Evolutionary conservation across 768 basidiomycete genomes (phyloP), one percentile per base, ranked within the genome.

Genomic region (Amylocystis lapponica): DNA sequence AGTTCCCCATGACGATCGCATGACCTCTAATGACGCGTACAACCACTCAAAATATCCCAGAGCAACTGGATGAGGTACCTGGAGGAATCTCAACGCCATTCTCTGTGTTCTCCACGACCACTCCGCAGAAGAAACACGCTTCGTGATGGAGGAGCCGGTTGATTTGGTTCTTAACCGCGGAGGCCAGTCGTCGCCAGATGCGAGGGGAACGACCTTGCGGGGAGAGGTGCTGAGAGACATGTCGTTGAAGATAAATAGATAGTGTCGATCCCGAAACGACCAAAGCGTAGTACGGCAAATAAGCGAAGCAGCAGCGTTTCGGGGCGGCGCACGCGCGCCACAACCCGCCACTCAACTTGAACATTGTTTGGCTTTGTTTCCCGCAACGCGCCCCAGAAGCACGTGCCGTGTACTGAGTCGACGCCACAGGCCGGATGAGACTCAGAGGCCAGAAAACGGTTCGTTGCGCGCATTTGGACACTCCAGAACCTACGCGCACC

Each of bases 71-170:
- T n/a, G 8, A 60, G 62, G 56, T 60, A 81, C 86, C 86, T 63
- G 81, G 78, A 29, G 80, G 74, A 38, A 87, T 72, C 45, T 78
- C 72, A 52, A 70, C 75, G 5, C 83, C 85, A 50, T 77, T 73
- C 50, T 84, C 83, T 29, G 84, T 80, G 39, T 80, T 81, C 66
- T 96, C 91, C 23, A 95, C 83, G 12, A 95, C 87, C 16, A 95
- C 86, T 33, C 87, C 88, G 57, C 86, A 89, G 59, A 86, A 86
- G 63, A 94, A 95, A 83, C 86, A 58, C 92, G 84, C 60, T 75
- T 83, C 5, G 85, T 93, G 49, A 78, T 53, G 39, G 66, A 61
- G 25, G 66, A 56, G 9, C 55, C 59, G 14, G 64, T 62, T 31
- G 74, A 64, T 26, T 61, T 65, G 23, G 64, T 49, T 35, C 43